Conservation (phyloP, 345 rosid species). For the Leavenworthia alabamica region DNA sequence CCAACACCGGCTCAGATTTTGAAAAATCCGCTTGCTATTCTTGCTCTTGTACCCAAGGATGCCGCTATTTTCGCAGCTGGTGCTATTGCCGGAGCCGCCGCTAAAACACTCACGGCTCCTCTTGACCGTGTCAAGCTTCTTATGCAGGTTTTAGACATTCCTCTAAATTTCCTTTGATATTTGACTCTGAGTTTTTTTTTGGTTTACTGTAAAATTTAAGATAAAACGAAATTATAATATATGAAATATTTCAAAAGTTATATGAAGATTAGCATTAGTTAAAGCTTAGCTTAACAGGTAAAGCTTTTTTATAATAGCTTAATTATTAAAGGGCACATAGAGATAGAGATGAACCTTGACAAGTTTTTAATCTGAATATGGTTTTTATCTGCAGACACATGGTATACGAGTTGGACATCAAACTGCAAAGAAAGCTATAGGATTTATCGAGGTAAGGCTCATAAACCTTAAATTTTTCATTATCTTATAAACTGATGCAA, state of each 20-base stretch:
- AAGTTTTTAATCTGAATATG: background rate
- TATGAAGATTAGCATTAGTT: background rate
- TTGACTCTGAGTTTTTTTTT: background rate
- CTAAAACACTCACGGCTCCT: slow-evolving; percentile 87
- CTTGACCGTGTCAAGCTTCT: slow-evolving; percentile 95
- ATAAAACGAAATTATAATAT: background rate
- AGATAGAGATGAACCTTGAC: background rate
- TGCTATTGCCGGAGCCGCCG: slow-evolving; percentile 94
- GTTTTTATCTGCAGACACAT: slow-evolving; percentile 48
- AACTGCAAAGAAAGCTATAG: slow-evolving; percentile 67
- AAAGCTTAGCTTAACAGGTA: too few species aligned
- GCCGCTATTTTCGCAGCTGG: slow-evolving; percentile 80
- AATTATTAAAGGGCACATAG: background rate
- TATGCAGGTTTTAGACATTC: slow-evolving; percentile 61
- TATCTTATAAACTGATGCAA: background rate
- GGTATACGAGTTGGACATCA: slow-evolving; percentile 66
- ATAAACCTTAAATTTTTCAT: background rate
- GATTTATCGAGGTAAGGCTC: slow-evolving; percentile 58
- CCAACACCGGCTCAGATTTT: slow-evolving; percentile 61
- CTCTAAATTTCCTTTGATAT: background rate
- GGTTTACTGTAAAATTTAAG: background rate
- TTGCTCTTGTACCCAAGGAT: slow-evolving; percentile 65
- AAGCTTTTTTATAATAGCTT: background rate
- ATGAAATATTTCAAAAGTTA: background rate
- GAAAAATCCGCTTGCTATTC: slow-evolving; percentile 64